Percentiles rank a stretch among this genome's conserved stretches.
These are phyloP conservation scores for Fagopyrum homotropicum DNA, from an alignment of 148 eudicot genomes.

Conservation along the genomic window DNA sequence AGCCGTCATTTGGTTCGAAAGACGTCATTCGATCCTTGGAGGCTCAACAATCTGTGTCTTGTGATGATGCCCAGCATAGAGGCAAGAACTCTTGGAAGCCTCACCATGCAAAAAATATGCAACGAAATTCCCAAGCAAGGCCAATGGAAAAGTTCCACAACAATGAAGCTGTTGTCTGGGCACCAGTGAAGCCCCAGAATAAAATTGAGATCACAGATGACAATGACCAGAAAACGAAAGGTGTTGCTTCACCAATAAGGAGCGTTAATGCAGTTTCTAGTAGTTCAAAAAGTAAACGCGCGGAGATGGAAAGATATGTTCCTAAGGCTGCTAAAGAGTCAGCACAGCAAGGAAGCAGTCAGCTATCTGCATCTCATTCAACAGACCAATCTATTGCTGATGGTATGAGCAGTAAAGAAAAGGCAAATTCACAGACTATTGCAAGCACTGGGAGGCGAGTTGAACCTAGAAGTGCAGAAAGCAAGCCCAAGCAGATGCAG, in stretches of 20 bases:
- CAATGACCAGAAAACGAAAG: constrained; percentile 24
- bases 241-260: constrained; percentile 26
- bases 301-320: constrained; percentile 92
- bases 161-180: constrained; percentile 72
- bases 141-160: constrained; percentile 37
- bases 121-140: constrained; percentile 54
- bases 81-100: constrained; percentile 48
- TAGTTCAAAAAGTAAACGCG: constrained; percentile 69
- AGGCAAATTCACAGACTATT: constrained; percentile 28
- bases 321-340: constrained; percentile 88
- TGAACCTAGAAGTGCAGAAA: constrained; percentile 36
- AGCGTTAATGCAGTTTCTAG: constrained; percentile 31
- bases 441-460: constrained; percentile 23
- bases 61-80: constrained; percentile 37
- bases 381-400: constrained; percentile 24
- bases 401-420: constrained; percentile 22
- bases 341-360: constrained; percentile 60
- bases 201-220: constrained; percentile 40
- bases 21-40: constrained; percentile 29
- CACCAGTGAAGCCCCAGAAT: constrained; percentile 68
- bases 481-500: constrained; percentile 38
- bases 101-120: constrained; percentile 51
- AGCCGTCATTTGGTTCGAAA: constrained; percentile 24
- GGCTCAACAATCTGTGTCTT: constrained; percentile 28
- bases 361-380: constrained; percentile 29